phyloP scores from a whole-genome alignment of 768 basidiomycete genomes.

The Jaapia argillacea region DNA sequence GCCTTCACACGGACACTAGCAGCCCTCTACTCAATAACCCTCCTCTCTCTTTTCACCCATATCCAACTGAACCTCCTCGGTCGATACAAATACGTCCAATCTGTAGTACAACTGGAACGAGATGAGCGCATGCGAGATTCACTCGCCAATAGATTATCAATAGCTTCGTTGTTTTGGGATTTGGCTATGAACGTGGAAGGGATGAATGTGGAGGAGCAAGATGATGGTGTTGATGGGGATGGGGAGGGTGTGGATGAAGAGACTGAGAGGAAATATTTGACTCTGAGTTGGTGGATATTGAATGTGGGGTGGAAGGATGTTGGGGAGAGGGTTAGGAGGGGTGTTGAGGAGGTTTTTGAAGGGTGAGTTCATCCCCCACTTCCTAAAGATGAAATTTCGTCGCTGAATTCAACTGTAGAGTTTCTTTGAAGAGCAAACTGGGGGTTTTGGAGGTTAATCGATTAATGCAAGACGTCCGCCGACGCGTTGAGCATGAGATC shows the following conservation, averaged over 20 bases:
- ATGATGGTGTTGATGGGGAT: constrained; percentile 19
- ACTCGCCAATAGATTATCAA: constrained; percentile 30
- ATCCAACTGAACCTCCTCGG: constrained; percentile 83
- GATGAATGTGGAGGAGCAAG: too few relatives aligned
- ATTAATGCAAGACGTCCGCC: constrained; percentile 63
- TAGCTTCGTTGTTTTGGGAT: constrained; percentile 25
- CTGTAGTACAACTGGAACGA: constrained; percentile 49
- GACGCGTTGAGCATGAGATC: constrained; percentile 64
- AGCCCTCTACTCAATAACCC: constrained; percentile 74
- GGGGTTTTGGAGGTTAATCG: constrained; percentile 56
- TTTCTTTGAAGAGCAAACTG: constrained; percentile 78
- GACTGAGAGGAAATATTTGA: constrained; percentile 71
- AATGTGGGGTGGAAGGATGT: constrained; percentile 90
- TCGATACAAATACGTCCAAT: constrained; percentile 67
- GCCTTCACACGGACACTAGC: constrained; percentile 86
- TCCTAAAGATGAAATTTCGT: neutral
- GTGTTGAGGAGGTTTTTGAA: constrained; percentile 77
- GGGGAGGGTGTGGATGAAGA: constrained; percentile 43
- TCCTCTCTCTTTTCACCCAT: constrained; percentile 79
- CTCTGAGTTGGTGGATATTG: constrained; percentile 87
- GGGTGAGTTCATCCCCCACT: constrained; percentile 39
- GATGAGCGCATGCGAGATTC: constrained; percentile 44
- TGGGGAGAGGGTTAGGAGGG: constrained; percentile 57
- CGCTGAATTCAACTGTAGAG: constrained; percentile 30
- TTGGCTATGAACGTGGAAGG: constrained; percentile 14